phyloP scores from a whole-genome alignment of 345 rosid species.

The Populus euphratica region DNA sequence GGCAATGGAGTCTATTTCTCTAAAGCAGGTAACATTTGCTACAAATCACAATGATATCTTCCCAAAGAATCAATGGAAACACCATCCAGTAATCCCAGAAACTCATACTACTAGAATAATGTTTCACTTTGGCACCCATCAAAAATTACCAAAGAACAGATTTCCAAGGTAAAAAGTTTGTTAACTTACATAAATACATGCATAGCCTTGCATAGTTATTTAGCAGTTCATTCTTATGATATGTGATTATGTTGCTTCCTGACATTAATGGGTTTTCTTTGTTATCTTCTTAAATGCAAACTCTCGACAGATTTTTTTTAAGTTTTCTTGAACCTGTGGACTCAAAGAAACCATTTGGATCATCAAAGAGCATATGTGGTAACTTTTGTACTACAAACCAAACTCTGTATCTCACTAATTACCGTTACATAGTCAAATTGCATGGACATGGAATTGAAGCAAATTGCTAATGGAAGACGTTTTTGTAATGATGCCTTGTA shows the following conservation, averaged over 20 bases:
- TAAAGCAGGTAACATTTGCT: not conserved
- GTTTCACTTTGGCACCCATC: not conserved
- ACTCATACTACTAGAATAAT: not conserved
- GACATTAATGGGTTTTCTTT: not conserved
- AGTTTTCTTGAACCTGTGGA: not conserved
- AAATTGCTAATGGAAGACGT: not conserved
- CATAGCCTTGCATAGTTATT: not conserved
- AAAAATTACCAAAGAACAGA: constrained; percentile 7
- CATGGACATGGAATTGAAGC: not conserved
- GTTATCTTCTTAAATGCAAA: not conserved
- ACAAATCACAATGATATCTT: not conserved
- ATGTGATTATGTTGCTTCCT: not conserved
- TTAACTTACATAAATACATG: not conserved
- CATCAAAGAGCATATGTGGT: not conserved
- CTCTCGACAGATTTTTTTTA: not conserved
- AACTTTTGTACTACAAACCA: not conserved
- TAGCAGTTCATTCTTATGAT: not conserved
- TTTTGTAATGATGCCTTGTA: not conserved
- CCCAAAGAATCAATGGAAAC: not conserved
- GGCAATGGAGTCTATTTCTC: constrained; percentile 13
- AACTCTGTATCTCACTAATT: not conserved
- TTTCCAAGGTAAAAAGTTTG: constrained; percentile 11
- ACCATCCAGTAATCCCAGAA: not conserved
- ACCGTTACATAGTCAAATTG: not conserved
- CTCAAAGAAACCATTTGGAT: not conserved